phyloP scores from a whole-genome alignment of 495 filamentous ascomycete species.

The Lepraria neglecta region DNA sequence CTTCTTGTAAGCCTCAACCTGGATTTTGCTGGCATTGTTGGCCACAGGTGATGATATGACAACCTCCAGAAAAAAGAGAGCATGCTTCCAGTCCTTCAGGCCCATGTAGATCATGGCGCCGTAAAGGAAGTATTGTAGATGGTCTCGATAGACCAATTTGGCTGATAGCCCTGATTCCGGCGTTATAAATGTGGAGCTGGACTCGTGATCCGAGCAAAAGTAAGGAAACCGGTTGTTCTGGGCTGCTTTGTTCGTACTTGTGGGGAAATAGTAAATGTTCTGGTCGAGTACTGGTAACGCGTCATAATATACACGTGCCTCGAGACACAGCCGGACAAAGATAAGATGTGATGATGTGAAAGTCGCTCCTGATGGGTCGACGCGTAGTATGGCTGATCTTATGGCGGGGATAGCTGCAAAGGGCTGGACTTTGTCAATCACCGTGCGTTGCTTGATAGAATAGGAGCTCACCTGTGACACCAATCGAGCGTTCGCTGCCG shows the following conservation, averaged over 20 bases:
- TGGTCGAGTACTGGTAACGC: slow-evolving; percentile 64
- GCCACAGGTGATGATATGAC: slow-evolving; percentile 59
- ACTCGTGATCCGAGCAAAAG: slow-evolving; percentile 33
- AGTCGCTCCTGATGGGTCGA: slow-evolving; percentile 64
- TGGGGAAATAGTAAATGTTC: slow-evolving; percentile 59
- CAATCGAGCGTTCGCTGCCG: slow-evolving; percentile 38
- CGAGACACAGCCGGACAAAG: slow-evolving; percentile 55
- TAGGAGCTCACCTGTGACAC: slow-evolving; percentile 37
- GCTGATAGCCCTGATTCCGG: slow-evolving; percentile 50
- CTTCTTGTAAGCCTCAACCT: slow-evolving; percentile 90
- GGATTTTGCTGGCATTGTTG: slow-evolving; percentile 59
- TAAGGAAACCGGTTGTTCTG: slow-evolving; percentile 18
- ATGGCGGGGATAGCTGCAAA: slow-evolving; percentile 54
- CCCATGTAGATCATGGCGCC: slow-evolving; percentile 75
- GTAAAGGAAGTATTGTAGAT: slow-evolving; percentile 73
- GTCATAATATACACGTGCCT: slow-evolving; percentile 44
- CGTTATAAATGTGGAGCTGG: slow-evolving; percentile 48
- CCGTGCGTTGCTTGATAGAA: background rate
- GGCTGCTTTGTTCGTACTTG: slow-evolving; percentile 18
- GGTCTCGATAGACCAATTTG: slow-evolving; percentile 49
- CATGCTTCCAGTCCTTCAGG: slow-evolving; percentile 62
- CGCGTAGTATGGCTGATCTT: slow-evolving; percentile 58
- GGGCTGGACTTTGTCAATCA: slow-evolving; percentile 39
- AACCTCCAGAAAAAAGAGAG: slow-evolving; percentile 62
- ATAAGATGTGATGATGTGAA: slow-evolving; percentile 63